A percentile compares a stretch with the other conserved stretches of the same genome.
Evolutionary conservation across 2,329 filamentous ascomycete genomes (phyloP).

Genomic region (Calonectria multiphialidica): DNA sequence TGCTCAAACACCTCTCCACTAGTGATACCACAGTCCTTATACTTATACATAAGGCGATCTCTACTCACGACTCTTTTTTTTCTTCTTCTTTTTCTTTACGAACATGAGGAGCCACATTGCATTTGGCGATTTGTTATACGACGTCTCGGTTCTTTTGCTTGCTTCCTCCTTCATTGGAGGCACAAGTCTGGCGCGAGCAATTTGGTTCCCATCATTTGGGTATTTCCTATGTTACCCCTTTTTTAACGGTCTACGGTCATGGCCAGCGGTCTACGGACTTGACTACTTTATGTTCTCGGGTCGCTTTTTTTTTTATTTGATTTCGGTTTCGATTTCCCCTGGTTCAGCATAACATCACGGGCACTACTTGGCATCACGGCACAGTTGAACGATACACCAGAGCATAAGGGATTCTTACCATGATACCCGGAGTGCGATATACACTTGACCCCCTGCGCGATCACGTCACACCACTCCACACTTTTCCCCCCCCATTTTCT

Average conservation of each 20-base stretch:
- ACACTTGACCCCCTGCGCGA: conserved; percentile 47
- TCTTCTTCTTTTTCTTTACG: conserved; percentile 27
- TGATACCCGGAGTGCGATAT: conserved; percentile 57
- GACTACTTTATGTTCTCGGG: conserved; percentile 16
- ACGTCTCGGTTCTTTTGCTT: conserved; percentile 18
- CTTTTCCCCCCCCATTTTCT: conserved; percentile 37
- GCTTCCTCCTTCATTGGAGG: neutral
- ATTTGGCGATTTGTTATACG: conserved; percentile 32
- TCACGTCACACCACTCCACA: conserved; percentile 54
- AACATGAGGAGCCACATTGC: conserved; percentile 27
- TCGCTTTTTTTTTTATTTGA: conserved; percentile 16
- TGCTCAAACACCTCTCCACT: neutral
- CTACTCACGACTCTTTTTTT: conserved; percentile 29
- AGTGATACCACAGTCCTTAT: neutral
- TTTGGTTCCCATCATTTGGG: conserved; percentile 3
- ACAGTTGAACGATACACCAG: conserved; percentile 50
- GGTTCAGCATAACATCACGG: conserved; percentile 36
- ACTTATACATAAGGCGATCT: conserved; percentile 1
- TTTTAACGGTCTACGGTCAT: conserved; percentile 22
- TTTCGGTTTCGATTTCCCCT: conserved; percentile 23
- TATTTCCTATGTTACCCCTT: conserved; percentile 19
- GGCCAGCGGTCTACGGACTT: conserved; percentile 22
- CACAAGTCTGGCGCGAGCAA: conserved; percentile 9
- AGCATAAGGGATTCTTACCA: conserved; percentile 50
- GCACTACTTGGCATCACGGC: conserved; percentile 46